Evolutionary conservation across 495 filamentous ascomycete genomes (phyloP).

Genomic region (Thermothielavioides terrestris): DNA sequence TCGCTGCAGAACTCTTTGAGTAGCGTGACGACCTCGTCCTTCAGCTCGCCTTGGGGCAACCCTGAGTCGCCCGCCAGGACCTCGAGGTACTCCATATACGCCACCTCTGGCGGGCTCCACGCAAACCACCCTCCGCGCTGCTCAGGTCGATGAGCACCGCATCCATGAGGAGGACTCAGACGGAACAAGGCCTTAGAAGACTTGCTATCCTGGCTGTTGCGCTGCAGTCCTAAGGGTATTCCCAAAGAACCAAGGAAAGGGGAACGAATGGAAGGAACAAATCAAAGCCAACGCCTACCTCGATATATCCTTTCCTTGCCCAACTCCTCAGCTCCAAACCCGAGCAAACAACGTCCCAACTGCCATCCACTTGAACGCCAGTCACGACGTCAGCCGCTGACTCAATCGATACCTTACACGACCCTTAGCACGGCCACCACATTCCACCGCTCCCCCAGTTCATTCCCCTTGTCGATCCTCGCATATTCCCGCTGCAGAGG

Average conservation of each 20-base stretch:
- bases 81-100: conserved; percentile 26
- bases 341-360: background rate
- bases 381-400: conserved; percentile 28
- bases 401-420: conserved; percentile 22
- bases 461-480: conserved; percentile 23
- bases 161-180: no score
- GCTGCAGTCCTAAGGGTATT: background rate
- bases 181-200: no score
- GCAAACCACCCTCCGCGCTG: conserved; percentile 27
- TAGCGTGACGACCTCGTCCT: background rate
- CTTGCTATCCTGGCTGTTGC: background rate
- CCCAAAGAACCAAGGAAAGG: background rate
- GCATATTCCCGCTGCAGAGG: conserved; percentile 21
- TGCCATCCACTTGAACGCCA: background rate
- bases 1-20: conserved; percentile 7
- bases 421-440: conserved; percentile 23
- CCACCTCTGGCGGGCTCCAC: conserved; percentile 28
- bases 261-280: background rate
- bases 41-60: background rate
- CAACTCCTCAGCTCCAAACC: background rate
- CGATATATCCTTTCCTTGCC: background rate
- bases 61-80: conserved; percentile 2
- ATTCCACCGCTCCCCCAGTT: conserved; percentile 28
- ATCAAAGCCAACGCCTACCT: background rate
- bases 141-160: conserved; percentile 28